Conservation (phyloP, 371 early-diverging fungal genomes). For the Batkoa obscura region DNA sequence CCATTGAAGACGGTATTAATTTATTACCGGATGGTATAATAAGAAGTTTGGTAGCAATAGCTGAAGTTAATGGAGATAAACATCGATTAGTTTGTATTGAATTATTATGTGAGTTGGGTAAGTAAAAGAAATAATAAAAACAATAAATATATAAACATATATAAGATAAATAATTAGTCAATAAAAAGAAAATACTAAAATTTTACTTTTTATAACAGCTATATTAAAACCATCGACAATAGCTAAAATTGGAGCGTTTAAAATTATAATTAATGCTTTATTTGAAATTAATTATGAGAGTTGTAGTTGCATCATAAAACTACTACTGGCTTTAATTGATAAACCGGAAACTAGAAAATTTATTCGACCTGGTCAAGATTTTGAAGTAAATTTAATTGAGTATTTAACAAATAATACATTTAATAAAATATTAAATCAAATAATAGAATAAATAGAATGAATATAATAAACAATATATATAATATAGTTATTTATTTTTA, state of each 20-base stretch:
- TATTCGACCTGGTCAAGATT: conserved; percentile 55
- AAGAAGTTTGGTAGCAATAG: not conserved
- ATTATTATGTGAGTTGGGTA: conserved; percentile 2
- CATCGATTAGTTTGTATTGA: not conserved
- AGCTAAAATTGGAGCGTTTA: conserved; percentile 31
- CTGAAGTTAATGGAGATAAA: conserved; percentile 1
- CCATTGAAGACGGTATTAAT: not conserved
- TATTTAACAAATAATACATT: not conserved
- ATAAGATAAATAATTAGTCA: not conserved
- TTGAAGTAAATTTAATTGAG: conserved; percentile 25
- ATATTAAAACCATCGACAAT: not conserved
- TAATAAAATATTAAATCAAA: not conserved
- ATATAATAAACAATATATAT: too few species aligned
- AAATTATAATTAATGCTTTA: conserved; percentile 43
- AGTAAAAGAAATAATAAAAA: not conserved
- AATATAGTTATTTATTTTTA: not conserved
- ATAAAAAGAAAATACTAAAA: not conserved
- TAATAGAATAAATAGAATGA: not conserved
- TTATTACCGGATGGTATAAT: conserved; percentile 1
- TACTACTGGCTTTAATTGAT: conserved; percentile 54
- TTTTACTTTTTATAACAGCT: not conserved
- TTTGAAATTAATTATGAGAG: conserved; percentile 50
- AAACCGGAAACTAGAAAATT: conserved; percentile 36
- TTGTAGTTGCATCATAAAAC: conserved; percentile 34
- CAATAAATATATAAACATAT: not conserved